phyloP scores from a whole-genome alignment of 139 green algal genomes.

The Chlorella sp. region DNA sequence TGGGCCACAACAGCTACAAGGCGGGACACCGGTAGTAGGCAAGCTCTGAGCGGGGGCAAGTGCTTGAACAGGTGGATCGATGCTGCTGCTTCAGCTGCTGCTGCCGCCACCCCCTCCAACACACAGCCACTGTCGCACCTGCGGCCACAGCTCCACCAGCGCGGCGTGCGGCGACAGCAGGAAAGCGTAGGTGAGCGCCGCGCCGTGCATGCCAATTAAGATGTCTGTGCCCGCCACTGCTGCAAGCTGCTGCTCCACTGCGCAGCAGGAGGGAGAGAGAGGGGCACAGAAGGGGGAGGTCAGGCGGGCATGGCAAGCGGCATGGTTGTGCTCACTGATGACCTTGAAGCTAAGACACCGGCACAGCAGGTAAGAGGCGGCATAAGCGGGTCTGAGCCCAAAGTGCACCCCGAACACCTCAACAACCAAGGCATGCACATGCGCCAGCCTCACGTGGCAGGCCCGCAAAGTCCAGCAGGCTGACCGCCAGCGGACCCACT shows the following conservation, averaged over 20 bases:
- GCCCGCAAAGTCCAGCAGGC: constrained; percentile 26
- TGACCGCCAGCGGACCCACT: constrained; percentile 1
- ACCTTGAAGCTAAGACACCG: background rate
- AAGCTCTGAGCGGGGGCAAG: no score
- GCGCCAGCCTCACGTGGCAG: background rate
- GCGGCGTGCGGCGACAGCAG: constrained; percentile 77
- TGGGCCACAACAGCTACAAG: no score
- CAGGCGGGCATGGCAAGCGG: background rate
- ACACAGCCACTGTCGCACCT: background rate
- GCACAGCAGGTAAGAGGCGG: background rate
- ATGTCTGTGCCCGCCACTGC: constrained; percentile 69
- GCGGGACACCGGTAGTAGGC: no score
- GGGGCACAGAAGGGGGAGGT: background rate
- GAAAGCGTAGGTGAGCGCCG: constrained; percentile 77
- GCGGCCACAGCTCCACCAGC: constrained; percentile 74
- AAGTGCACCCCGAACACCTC: no score
- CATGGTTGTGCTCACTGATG: background rate
- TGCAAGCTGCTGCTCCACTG: constrained; percentile 76
- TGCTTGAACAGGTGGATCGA: no score
- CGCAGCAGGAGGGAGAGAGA: background rate
- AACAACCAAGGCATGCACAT: background rate
- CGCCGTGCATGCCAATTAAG: constrained; percentile 80
- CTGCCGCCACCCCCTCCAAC: background rate
- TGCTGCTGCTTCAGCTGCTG: no score
- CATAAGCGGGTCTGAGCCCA: background rate